phyloP scores from a whole-genome alignment of 192 early-diverging fungal species.

The Backusella westeae region DNA sequence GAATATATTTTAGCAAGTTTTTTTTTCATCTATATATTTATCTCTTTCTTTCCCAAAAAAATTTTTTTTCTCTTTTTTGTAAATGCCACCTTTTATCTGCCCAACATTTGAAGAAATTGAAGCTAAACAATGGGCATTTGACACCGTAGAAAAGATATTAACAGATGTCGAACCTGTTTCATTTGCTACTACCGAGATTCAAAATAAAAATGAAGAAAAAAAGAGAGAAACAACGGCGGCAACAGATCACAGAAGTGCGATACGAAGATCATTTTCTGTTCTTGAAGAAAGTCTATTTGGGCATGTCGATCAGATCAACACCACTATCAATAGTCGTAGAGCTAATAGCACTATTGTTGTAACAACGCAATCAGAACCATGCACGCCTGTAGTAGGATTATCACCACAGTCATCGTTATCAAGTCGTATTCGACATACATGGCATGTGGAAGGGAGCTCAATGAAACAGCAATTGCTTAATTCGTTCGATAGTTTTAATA shows the following conservation, averaged over 20 bases:
- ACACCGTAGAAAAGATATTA: slow-evolving; percentile 8
- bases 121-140: slow-evolving; percentile 17
- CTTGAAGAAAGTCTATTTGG: background rate
- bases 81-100: slow-evolving; percentile 12
- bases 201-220: background rate
- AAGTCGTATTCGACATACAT: background rate
- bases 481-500: background rate
- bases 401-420: background rate
- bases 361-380: slow-evolving; percentile 1
- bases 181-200: background rate
- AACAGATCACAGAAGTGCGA: background rate
- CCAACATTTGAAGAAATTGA: slow-evolving; percentile 19
- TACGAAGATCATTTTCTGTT: slow-evolving; percentile 5
- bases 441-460: background rate
- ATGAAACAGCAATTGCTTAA: background rate
- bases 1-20: background rate
- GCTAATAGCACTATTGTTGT: background rate
- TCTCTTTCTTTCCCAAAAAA: background rate
- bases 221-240: background rate
- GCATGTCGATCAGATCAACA: background rate
- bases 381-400: background rate
- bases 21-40: background rate
- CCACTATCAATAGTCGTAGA: background rate
- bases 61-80: background rate
- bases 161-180: background rate